Evolutionary conservation across 176 grass and related monocot genomes (phyloP), one percentile per base, ranked within the genome.

Genomic region (Poa pratensis): DNA sequence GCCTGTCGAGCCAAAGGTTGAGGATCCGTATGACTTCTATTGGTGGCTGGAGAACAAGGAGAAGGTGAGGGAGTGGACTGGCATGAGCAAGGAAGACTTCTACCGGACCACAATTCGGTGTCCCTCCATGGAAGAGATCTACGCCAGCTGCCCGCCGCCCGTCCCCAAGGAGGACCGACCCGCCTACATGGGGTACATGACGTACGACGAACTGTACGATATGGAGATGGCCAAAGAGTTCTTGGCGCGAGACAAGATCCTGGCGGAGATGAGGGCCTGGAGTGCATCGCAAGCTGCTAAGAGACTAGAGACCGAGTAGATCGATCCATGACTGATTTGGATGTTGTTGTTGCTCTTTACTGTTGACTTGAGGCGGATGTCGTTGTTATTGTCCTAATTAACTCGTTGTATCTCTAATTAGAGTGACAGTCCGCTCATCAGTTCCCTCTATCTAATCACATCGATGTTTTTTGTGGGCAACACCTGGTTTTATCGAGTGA

Each of bases 31-130:
- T 3, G 1, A 5, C 12, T 32, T 66, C 9, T 19, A 20, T 1
- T 62, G 79, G 85, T 48, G 59, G 59, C 20, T 67, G 59, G 19
- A 23, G 24, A 57, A 68, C 16, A 67, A 43, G 78, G 78, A 81
- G 2, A 1, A 3, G 32, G 4, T 45, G 0, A 26, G 62, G 6
- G 12, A 5, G 57, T 4, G 43, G 37, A 1, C 2, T 42, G 17
- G 5, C 63, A 30, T 72, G n/a, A 55, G 48, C 9, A 75, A 63
- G 59, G 77, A 27, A 19, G 59, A 49, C 2, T 80, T 80, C 59
- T 73, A 73, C 42, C 0, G 1, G 12, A 6, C 14, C 42, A 23
- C 22, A 9, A 13, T 35, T 69, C 35, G 9, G 19, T 11, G 19
- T 42, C 19, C 67, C 67, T 13, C 40, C 40, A 42, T 42, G 7